Percentiles rank a stretch among this genome's conserved stretches.
These are phyloP conservation scores for Scytalidium sp. DNA, from an alignment of 2,329 filamentous ascomycete genomes.

Conservation along the genomic window DNA sequence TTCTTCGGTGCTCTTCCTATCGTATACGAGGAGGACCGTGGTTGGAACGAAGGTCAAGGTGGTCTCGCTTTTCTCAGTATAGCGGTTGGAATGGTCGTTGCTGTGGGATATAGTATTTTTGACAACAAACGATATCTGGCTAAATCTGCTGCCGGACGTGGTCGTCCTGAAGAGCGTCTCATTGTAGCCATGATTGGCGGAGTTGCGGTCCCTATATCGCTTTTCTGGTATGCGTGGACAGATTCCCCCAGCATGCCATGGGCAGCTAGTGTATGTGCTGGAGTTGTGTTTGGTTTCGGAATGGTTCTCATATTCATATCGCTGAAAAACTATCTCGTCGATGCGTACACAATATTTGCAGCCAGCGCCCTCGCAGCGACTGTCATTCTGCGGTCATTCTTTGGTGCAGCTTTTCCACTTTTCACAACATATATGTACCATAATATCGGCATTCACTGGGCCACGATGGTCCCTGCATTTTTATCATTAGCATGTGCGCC, in stretches of 20 bases:
- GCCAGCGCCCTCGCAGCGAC: conserved; percentile 73
- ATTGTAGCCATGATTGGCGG: conserved; percentile 37
- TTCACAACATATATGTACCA: conserved; percentile 56
- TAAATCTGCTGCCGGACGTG: conserved; percentile 31
- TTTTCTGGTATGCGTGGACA: conserved; percentile 36
- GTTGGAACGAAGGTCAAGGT: conserved; percentile 35
- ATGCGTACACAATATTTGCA: conserved; percentile 69
- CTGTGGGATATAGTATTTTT: conserved; percentile 37
- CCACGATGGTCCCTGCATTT: conserved; percentile 69
- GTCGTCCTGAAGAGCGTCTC: conserved; percentile 39
- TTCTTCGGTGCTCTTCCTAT: conserved; percentile 43
- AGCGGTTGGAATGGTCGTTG: conserved; percentile 36
- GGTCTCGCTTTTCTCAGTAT: conserved; percentile 37
- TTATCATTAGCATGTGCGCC: conserved; percentile 68
- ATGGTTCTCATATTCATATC: conserved; percentile 62
- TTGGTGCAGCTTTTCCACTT: conserved; percentile 68
- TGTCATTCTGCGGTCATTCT: conserved; percentile 67
- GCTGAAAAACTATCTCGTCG: conserved; percentile 64
- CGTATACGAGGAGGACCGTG: conserved; percentile 43
- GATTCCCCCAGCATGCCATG: conserved; percentile 14
- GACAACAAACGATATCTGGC: conserved; percentile 39
- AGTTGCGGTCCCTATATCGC: conserved; percentile 29
- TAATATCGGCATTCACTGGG: conserved; percentile 71
- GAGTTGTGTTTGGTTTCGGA: conserved; percentile 33
- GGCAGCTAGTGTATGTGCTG: conserved; percentile 41